Percentiles rank a stretch among this genome's conserved stretches.
Evolutionary conservation across 805 yeast species (phyloP).

Genomic region (Candida andamanensis): DNA sequence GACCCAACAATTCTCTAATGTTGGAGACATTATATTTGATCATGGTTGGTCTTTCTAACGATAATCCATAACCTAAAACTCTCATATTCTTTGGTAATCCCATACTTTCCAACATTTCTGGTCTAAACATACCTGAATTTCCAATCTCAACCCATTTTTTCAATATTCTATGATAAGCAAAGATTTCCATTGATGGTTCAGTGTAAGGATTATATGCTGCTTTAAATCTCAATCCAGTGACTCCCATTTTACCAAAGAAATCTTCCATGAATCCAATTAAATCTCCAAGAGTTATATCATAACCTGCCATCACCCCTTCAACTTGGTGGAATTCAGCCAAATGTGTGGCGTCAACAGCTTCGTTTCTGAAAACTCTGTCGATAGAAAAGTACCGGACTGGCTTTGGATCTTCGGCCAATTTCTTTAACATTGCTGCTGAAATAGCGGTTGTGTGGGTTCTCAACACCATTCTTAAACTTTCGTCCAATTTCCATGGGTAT

Average conservation of each 20-base stretch:
- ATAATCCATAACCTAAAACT: conserved; percentile 96
- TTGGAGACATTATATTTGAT: conserved; percentile 93
- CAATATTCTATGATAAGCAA: conserved; percentile 92
- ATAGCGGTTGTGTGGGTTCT: conserved; percentile 98
- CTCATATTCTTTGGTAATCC: conserved; percentile 92
- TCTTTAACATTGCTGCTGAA: conserved; percentile 80
- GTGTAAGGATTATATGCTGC: conserved; percentile 99
- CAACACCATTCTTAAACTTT: conserved; percentile 83
- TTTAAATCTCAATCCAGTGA: conserved; percentile 88
- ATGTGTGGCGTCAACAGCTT: conserved; percentile 99
- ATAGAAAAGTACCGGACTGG: conserved; percentile 92
- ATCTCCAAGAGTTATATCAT: conserved; percentile 90
- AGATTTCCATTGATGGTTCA: conserved; percentile 97
- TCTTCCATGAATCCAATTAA: conserved; percentile 97
- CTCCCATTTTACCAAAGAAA: conserved; percentile 97
- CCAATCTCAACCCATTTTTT: conserved; percentile 99
- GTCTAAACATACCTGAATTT: conserved; percentile 99
- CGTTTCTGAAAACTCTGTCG: conserved; percentile 98
- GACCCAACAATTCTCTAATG: conserved; percentile 95
- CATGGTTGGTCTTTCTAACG: conserved; percentile 98
- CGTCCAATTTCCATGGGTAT: conserved; percentile 94
- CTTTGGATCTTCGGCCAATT: conserved; percentile 81
- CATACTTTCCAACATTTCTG: conserved; percentile 98
- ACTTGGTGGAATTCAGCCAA: conserved; percentile 99
- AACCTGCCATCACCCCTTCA: conserved; percentile 98